Conservation (phyloP, 345 rosid genomes). For the Eucalyptus regnans region DNA sequence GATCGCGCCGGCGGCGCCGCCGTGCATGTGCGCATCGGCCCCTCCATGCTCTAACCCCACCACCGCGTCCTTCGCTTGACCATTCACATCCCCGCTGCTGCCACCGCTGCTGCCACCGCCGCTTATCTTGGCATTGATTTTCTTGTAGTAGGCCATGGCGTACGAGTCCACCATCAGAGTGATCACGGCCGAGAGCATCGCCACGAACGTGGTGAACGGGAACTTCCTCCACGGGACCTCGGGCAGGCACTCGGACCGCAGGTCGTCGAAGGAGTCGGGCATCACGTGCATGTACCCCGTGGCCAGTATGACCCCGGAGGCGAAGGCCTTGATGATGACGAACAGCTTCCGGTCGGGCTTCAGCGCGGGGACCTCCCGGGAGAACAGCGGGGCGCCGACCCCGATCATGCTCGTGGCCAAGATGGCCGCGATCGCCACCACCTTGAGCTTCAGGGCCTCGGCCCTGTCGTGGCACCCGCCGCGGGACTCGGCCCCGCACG, state of each 20-base stretch:
- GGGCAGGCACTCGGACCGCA: slow-evolving; percentile 38
- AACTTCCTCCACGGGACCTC: slow-evolving; percentile 81
- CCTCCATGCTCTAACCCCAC: not conserved
- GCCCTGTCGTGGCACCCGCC: slow-evolving; percentile 33
- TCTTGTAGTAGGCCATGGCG: slow-evolving; percentile 12
- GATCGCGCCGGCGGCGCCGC: not conserved
- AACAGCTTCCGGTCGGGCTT: slow-evolving; percentile 42
- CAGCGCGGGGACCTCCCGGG: slow-evolving; percentile 40
- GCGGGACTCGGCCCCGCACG: slow-evolving; percentile 8
- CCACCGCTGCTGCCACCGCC: too few relatives aligned
- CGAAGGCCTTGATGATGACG: slow-evolving; percentile 47
- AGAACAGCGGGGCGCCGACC: slow-evolving; percentile 45
- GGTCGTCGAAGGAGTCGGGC: slow-evolving; percentile 69
- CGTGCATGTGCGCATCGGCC: not conserved
- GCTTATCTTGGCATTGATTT: not conserved
- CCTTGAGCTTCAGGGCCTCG: slow-evolving; percentile 35
- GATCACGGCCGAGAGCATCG: slow-evolving; percentile 55
- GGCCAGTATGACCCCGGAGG: slow-evolving; percentile 65
- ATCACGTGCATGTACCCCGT: slow-evolving; percentile 82
- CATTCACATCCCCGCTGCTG: not conserved
- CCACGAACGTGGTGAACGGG: slow-evolving; percentile 67
- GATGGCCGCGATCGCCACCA: slow-evolving; percentile 37
- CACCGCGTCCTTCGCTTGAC: not conserved
- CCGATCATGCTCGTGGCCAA: slow-evolving; percentile 53
- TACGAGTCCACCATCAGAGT: slow-evolving; percentile 61